phyloP scores from a whole-genome alignment of 148 eudicot species.

The Dysphania ambrosioides region DNA sequence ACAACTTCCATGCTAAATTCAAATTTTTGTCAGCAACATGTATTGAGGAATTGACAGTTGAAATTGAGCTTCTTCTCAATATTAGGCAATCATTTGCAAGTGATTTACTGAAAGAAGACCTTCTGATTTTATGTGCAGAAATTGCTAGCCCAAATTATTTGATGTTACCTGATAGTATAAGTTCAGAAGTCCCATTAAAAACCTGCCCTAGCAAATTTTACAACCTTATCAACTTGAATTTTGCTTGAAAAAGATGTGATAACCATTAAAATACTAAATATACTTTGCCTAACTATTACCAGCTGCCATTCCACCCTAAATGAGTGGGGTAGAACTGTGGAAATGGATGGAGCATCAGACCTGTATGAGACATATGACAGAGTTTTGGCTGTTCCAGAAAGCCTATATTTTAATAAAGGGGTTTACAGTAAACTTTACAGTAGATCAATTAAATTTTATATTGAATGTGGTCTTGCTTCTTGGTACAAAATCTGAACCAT shows the following conservation, averaged over 20 bases:
- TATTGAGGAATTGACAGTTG: background rate
- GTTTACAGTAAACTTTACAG: background rate
- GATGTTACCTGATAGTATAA: background rate
- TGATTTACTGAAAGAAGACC: background rate
- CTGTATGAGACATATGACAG: background rate
- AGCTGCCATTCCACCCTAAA: background rate
- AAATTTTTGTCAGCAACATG: background rate
- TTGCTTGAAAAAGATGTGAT: conserved; percentile 1
- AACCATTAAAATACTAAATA: background rate
- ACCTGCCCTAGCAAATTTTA: background rate
- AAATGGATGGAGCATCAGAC: background rate
- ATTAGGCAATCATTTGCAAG: background rate
- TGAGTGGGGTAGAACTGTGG: background rate
- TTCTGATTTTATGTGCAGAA: background rate
- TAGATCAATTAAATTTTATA: background rate
- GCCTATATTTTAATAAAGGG: background rate
- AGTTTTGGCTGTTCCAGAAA: background rate
- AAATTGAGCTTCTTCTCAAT: background rate
- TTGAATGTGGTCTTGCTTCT: conserved; percentile 12
- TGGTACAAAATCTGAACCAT: background rate
- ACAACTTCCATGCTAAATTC: conserved; percentile 7
- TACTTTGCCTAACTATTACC: background rate
- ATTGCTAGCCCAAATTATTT: background rate
- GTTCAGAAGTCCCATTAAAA: background rate
- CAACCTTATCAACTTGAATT: background rate